Evolutionary conservation across 108 stramenopile species (phyloP).

Genomic region (Skeletonema tropicum): DNA sequence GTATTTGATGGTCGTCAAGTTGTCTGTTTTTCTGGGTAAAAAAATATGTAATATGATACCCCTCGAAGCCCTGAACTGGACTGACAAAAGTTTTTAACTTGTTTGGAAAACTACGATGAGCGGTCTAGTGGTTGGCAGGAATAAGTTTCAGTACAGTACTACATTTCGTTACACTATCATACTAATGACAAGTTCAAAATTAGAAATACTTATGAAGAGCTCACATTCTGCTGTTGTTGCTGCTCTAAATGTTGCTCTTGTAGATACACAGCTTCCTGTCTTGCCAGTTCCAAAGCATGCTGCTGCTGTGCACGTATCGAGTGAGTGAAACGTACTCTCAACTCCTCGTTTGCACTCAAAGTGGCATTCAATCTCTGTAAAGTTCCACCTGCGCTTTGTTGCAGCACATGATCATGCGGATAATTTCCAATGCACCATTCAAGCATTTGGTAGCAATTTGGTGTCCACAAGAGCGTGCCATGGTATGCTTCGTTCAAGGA

Average conservation of each 20-base stretch:
- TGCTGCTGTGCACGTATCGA: no score
- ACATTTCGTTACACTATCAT: constrained; percentile 5
- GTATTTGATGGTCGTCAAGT: no score
- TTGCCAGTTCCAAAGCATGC: constrained; percentile 34
- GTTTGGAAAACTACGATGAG: constrained; percentile 92
- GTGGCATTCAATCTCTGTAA: constrained; percentile 75
- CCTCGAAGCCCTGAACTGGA: constrained; percentile 83
- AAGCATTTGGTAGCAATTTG: constrained; percentile 85
- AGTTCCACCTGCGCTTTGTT: constrained; percentile 86
- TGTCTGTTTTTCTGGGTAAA: no score
- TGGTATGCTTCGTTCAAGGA: constrained; percentile 84
- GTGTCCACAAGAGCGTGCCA: constrained; percentile 76
- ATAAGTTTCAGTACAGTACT: constrained; percentile 5
- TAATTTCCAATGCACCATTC: constrained; percentile 89
- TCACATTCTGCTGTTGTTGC: constrained; percentile 3
- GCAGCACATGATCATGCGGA: constrained; percentile 80
- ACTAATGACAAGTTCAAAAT: neutral
- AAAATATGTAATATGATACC: constrained; percentile 88
- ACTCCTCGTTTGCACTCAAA: constrained; percentile 44
- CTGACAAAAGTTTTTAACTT: constrained; percentile 93
- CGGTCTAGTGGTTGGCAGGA: constrained; percentile 15
- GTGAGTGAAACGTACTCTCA: constrained; percentile 39
- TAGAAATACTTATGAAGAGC: neutral
- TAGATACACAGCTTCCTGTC: constrained; percentile 39
- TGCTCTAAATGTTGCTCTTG: constrained; percentile 35